A percentile compares a stretch with the other conserved stretches of the same genome.
Evolutionary conservation across 2,329 filamentous ascomycete genomes (phyloP).

Genomic region (Pyricularia sp.): DNA sequence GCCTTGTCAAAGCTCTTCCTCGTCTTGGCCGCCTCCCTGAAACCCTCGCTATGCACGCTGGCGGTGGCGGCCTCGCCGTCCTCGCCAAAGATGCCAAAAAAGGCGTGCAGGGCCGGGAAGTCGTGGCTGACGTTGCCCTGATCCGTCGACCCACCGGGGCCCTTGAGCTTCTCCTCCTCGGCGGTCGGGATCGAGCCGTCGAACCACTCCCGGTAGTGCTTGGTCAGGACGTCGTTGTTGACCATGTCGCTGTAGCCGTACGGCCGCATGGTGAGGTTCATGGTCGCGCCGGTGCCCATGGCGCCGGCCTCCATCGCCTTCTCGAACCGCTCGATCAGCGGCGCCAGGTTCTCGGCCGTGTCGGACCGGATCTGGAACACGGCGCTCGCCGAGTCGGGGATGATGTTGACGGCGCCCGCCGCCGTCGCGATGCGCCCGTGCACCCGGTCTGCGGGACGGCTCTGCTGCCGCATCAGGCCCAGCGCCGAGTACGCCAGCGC

Average conservation of each 20-base stretch:
- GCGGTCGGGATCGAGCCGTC: constrained; percentile 20
- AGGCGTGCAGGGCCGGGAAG: constrained; percentile 43
- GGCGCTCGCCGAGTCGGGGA: constrained; percentile 38
- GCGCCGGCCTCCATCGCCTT: constrained; percentile 21
- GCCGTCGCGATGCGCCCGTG: constrained; percentile 8
- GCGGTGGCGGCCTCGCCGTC: constrained; percentile 30
- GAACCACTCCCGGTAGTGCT: constrained; percentile 10
- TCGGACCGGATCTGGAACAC: constrained; percentile 50
- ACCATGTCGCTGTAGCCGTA: constrained; percentile 22
- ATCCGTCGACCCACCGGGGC: constrained; percentile 44
- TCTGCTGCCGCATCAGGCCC: constrained; percentile 20
- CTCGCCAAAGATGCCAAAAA: constrained; percentile 46
- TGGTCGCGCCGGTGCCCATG: constrained; percentile 21
- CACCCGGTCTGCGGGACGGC: constrained; percentile 6
- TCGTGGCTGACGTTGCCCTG: constrained; percentile 50
- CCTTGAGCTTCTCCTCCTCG: constrained; percentile 29
- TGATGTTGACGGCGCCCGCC: constrained; percentile 9
- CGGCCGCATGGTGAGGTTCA: constrained; percentile 25
- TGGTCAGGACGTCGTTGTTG: constrained; percentile 18
- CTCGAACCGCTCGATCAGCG: constrained; percentile 15
- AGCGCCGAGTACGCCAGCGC: constrained; percentile 24
- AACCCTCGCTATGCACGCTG: constrained; percentile 45
- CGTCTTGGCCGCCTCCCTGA: constrained; percentile 39
- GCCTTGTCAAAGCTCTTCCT: constrained; percentile 34
- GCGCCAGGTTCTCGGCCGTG: constrained; percentile 18